phyloP scores from a whole-genome alignment of 768 basidiomycete species.

The Lentinula detonsa region DNA sequence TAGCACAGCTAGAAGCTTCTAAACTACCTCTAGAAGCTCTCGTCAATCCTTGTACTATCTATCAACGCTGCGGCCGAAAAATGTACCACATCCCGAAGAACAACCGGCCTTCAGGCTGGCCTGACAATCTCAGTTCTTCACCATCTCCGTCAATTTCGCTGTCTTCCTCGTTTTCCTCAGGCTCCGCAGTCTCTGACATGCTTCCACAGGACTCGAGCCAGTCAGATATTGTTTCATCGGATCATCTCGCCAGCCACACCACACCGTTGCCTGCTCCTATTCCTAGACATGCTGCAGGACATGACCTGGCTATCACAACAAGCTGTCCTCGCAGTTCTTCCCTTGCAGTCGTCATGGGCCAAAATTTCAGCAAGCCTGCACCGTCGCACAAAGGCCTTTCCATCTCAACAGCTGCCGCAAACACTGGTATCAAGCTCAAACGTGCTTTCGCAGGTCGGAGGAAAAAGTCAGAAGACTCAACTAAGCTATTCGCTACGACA shows the following conservation, averaged over 20 bases:
- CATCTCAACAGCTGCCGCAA: constrained; percentile 29
- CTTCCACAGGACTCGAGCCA: constrained; percentile 28
- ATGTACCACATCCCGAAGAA: not conserved
- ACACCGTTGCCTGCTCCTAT: constrained; percentile 18
- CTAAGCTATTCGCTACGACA: constrained; percentile 16
- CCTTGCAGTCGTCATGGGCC: constrained; percentile 30
- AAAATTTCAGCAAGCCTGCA: constrained; percentile 23
- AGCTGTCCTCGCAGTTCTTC: constrained; percentile 23
- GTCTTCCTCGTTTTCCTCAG: constrained; percentile 38
- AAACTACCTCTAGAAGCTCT: constrained; percentile 3
- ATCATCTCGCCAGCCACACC: constrained; percentile 28
- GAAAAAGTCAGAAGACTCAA: constrained; percentile 50
- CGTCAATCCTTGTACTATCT: not conserved
- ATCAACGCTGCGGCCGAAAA: constrained; percentile 2
- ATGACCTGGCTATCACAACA: constrained; percentile 17
- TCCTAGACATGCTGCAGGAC: constrained; percentile 21
- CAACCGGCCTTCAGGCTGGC: constrained; percentile 6
- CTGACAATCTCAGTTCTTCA: constrained; percentile 28
- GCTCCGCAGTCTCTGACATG: constrained; percentile 33
- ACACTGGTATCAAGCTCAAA: constrained; percentile 41
- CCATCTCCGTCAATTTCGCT: constrained; percentile 31
- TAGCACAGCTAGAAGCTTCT: constrained; percentile 7
- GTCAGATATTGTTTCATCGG: constrained; percentile 35
- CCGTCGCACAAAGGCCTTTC: constrained; percentile 25
- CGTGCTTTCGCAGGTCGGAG: constrained; percentile 52